Percentiles rank a stretch among this genome's conserved stretches.
phyloP scores from a whole-genome alignment of 2,329 filamentous ascomycete genomes.

The Venturia pyrina region DNA sequence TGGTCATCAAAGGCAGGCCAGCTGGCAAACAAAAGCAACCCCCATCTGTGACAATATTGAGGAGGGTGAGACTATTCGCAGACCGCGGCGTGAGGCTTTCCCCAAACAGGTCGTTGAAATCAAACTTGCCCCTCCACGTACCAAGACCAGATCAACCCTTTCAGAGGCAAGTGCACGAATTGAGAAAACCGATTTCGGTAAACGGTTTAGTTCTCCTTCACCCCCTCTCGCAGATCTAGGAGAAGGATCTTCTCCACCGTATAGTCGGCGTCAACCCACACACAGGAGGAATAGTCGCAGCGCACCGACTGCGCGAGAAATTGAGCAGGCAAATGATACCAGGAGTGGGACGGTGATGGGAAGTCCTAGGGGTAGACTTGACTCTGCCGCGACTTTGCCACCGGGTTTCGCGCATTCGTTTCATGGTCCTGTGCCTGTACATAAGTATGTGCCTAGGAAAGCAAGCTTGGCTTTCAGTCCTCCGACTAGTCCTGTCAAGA shows the following conservation, averaged over 20 bases:
- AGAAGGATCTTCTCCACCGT: background rate
- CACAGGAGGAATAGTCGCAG: background rate
- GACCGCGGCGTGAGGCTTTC: background rate
- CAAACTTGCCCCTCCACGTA: background rate
- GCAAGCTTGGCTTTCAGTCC: slow-evolving; percentile 8
- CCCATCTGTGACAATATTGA: background rate
- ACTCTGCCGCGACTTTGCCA: slow-evolving; percentile 4
- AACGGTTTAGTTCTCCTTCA: background rate
- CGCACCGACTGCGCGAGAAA: background rate
- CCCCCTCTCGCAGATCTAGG: background rate
- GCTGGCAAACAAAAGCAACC: background rate
- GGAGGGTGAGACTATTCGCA: background rate
- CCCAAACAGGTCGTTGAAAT: background rate
- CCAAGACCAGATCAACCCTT: background rate
- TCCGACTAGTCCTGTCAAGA: background rate
- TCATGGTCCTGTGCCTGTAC: slow-evolving; percentile 10
- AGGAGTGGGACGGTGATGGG: background rate
- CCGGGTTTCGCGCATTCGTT: slow-evolving; percentile 11
- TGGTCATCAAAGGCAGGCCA: background rate
- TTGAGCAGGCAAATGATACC: background rate
- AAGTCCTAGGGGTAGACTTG: background rate
- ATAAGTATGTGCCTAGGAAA: background rate
- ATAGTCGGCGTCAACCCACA: background rate
- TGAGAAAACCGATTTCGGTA: background rate
- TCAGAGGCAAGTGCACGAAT: background rate